Evolutionary conservation across 2,329 filamentous ascomycete species (phyloP), one percentile per base, ranked within the genome.

Genomic region (Didymella glomerata): DNA sequence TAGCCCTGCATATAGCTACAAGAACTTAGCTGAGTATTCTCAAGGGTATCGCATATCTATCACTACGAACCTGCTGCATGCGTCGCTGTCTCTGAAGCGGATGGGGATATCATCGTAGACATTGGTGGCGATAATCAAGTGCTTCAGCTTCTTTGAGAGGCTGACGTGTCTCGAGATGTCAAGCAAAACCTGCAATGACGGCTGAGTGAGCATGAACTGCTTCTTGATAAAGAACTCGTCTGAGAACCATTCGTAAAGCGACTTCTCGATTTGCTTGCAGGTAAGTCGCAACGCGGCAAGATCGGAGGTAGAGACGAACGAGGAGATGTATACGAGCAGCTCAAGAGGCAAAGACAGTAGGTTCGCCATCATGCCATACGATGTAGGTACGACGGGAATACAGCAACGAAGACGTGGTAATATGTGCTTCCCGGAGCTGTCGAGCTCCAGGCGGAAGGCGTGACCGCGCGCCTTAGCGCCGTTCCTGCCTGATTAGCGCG

Each of bases 201-300:
- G 75, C 32, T 84, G 77, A 1, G 82, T 83, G 53, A 89, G 64
- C 84, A 88, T 87, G 74, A 90, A 90, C 68, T 90, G 87, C 67
- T 84, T 85, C 71, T 86, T 86, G 49, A 78, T 80, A 75, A 91
- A 90, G 78, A 88, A 90, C 62, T 89, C 86, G 24, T 78, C 78
- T 27, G 83, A 79, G 65, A 90, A 90, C 32, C 78, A 79, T 48
- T 81, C 77, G 72, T 85, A 85, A 13, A 89, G 77, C 1, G 79
- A 76, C 20, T 75, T 74, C 68, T 90, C 86, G 13, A 87, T 69
- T 18, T 78, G 71, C 54, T 82, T 85, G 77, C 86, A 88, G 2
- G 81, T 80, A 16, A 82, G 75, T 7, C 88, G 86, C 8, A 90
- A 70, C 13, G 75, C 71, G 57, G 83, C 79, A 18, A 89, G 81